Evolutionary conservation across 1,284 basidiomycete species (phyloP).

Genomic region (Cystobasidium sp.): DNA sequence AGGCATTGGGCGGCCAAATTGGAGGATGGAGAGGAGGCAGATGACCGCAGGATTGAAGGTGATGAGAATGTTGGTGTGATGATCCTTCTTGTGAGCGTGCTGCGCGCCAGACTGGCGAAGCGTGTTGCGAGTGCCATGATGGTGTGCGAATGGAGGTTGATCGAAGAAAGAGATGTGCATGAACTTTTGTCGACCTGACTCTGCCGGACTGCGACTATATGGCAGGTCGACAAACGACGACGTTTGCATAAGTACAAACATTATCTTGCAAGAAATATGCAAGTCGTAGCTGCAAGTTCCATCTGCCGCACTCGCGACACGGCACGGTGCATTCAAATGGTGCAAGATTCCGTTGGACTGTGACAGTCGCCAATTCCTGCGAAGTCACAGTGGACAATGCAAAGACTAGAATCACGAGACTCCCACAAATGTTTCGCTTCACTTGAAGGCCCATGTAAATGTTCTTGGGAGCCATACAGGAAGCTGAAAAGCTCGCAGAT

Average conservation of each 20-base stretch:
- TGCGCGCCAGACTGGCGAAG: background rate
- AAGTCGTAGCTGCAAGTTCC: background rate
- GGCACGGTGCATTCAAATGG: too few species aligned
- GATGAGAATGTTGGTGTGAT: background rate
- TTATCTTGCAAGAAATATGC: background rate
- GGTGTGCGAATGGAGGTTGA: constrained; percentile 8
- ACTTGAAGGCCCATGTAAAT: too few species aligned
- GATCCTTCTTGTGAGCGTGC: background rate
- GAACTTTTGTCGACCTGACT: background rate
- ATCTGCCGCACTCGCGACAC: too few species aligned
- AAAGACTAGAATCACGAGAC: too few species aligned
- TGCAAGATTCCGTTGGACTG: too few species aligned
- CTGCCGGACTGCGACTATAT: too few species aligned
- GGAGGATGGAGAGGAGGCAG: background rate
- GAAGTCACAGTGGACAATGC: too few species aligned
- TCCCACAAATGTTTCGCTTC: too few species aligned
- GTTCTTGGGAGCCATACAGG: too few species aligned
- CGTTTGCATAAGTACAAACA: background rate
- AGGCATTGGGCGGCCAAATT: background rate
- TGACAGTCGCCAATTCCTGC: too few species aligned
- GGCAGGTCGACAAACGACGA: background rate
- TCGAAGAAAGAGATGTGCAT: background rate
- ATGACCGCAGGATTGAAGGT: background rate
- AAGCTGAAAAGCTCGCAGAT: too few species aligned
- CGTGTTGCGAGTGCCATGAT: constrained; percentile 10